A percentile compares a stretch with the other conserved stretches of the same genome.
Evolutionary conservation across 2,329 filamentous ascomycete genomes (phyloP).

Genomic region (Tolypocladium tropicale): DNA sequence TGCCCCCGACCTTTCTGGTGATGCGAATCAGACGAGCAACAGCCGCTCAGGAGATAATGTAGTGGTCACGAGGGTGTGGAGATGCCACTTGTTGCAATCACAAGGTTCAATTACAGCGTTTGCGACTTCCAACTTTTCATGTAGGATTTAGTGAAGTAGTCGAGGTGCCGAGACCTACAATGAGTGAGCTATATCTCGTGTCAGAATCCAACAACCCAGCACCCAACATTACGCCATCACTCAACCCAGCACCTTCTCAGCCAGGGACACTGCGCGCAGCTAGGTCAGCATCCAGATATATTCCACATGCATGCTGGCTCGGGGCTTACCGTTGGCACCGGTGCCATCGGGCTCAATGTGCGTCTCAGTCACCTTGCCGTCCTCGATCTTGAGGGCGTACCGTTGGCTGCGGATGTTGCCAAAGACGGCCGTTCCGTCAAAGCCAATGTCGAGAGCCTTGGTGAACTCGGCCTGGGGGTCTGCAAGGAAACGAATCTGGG

Average conservation of each 20-base stretch:
- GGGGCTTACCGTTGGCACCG: slow-evolving; percentile 56
- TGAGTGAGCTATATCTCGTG: background rate
- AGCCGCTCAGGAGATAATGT: no score
- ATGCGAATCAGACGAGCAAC: no score
- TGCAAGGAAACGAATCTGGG: slow-evolving; percentile 79
- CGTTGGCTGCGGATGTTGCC: slow-evolving; percentile 77
- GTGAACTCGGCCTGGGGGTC: slow-evolving; percentile 75
- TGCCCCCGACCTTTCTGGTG: no score
- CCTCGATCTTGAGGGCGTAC: slow-evolving; percentile 72
- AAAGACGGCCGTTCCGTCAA: slow-evolving; percentile 71
- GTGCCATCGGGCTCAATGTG: slow-evolving; percentile 86
- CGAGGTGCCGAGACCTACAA: background rate
- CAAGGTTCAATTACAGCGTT: no score
- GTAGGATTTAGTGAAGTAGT: no score
- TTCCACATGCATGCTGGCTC: background rate
- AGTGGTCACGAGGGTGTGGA: no score
- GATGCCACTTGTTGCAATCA: no score
- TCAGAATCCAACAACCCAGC: background rate
- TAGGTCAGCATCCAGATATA: background rate
- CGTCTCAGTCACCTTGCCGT: slow-evolving; percentile 73
- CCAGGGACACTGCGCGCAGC: slow-evolving; percentile 32
- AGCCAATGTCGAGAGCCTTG: slow-evolving; percentile 70
- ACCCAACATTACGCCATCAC: background rate
- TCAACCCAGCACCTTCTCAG: slow-evolving; percentile 35
- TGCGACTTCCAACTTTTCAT: no score